Base-by-base conservation (phyloP, 78 protist species). In the Dictyostelium capitatum region DNA sequence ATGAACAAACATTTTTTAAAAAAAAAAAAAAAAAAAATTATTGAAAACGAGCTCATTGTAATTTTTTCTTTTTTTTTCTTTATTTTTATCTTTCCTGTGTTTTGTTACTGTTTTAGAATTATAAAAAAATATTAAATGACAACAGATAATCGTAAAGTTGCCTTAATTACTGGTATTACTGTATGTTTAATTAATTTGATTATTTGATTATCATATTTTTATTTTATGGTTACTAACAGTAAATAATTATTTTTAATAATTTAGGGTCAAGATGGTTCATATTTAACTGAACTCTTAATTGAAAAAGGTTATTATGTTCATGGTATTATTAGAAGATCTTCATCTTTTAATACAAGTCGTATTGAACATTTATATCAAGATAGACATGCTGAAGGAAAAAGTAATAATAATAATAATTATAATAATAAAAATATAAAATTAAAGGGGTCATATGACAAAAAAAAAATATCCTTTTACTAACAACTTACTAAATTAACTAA, bases 131-230 rank as follows among this genome's bases (percentile, higher is more conserved):
- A 37, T 3, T 37, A 37, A 59, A 23, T 30, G 14, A 65, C 28
- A 41, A 6, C 19, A 30, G 73, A 30, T 12, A 19, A 65, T 5
- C 65, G 79, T 46, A 97, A 97, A 87, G 96, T 95, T 1, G 99
- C 99, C 14, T 97, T 98, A 23, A 90, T 98, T 81, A 96, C 98
- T 0, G 99, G 99, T 41, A 97, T 98, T 92, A 98, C 99, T 1
- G 69, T 59, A 59, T 23, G 10, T 56, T 20, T 19, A 1, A 20
- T 20, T 23, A 23, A n/a, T 59, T 59, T 59, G n/a, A n/a, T n/a
- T n/a, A n/a, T n/a, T n/a, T n/a, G n/a, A n/a, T n/a, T n/a, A n/a
- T n/a, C n/a, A n/a, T n/a, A n/a, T n/a, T n/a, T n/a, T n/a, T n/a
- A n/a, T n/a, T n/a, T n/a, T n/a, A n/a, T n/a, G n/a, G n/a, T n/a